phyloP scores from a whole-genome alignment of 306 rosid species.

The Malus orientalis region DNA sequence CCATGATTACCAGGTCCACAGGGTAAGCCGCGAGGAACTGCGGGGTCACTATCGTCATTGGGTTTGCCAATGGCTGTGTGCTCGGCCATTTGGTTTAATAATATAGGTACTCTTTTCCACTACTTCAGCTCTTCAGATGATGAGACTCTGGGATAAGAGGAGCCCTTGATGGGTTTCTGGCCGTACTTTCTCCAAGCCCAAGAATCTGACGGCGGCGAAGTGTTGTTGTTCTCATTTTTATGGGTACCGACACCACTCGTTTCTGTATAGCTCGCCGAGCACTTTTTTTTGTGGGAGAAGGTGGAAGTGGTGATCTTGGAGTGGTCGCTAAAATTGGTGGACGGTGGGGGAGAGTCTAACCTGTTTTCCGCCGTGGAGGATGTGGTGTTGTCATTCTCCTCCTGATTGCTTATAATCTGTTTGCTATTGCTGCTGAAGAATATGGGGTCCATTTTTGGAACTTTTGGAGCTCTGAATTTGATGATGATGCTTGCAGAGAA shows the following conservation, averaged over 20 bases:
- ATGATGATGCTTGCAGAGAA: not conserved
- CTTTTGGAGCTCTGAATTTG: not conserved
- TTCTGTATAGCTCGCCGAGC: slow-evolving; percentile 51
- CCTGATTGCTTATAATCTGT: slow-evolving; percentile 20
- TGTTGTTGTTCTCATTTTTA: slow-evolving; percentile 49
- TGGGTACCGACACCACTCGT: slow-evolving; percentile 73
- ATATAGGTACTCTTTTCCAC: too few relatives aligned
- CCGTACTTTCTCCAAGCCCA: slow-evolving; percentile 99
- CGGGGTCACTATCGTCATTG: too few relatives aligned
- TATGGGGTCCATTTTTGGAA: slow-evolving; percentile 27
- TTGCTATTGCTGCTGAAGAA: slow-evolving; percentile 11
- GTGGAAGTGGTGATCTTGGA: slow-evolving; percentile 27
- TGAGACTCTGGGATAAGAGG: slow-evolving; percentile 68
- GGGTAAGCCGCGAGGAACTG: too few relatives aligned
- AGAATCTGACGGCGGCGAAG: slow-evolving; percentile 79
- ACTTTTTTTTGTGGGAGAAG: slow-evolving; percentile 38
- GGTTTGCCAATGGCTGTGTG: too few relatives aligned
- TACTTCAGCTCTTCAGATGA: too few relatives aligned
- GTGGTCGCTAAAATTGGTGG: slow-evolving; percentile 28
- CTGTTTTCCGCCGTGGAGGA: slow-evolving; percentile 26
- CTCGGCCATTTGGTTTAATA: too few relatives aligned
- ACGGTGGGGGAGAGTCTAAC: slow-evolving; percentile 55
- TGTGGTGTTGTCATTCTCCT: slow-evolving; percentile 24
- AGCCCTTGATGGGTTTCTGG: slow-evolving; percentile 97
- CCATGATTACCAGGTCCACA: too few relatives aligned